These are phyloP conservation scores for Skeletonema costatum DNA, from an alignment of 108 stramenopile genomes.

Conservation along the genomic window DNA sequence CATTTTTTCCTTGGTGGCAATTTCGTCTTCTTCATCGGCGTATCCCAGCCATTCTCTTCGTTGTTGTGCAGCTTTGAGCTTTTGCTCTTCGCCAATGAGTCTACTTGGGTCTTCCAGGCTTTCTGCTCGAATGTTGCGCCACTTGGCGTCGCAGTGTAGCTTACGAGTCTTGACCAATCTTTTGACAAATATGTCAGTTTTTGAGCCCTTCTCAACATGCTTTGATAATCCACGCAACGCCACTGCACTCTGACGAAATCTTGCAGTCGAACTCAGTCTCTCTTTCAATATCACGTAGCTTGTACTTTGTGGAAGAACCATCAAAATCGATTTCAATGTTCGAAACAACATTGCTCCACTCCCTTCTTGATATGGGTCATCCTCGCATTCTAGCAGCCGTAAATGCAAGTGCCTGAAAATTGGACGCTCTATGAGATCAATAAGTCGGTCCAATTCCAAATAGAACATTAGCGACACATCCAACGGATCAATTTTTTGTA, in stretches of 20 bases:
- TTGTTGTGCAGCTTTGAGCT: slow-evolving; percentile 48
- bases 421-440: slow-evolving; percentile 86
- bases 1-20: slow-evolving; percentile 40
- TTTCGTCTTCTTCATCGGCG: slow-evolving; percentile 63
- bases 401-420: slow-evolving; percentile 87
- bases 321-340: slow-evolving; percentile 67
- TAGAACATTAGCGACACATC: slow-evolving; percentile 81
- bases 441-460: slow-evolving; percentile 78
- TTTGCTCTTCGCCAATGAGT: slow-evolving; percentile 28
- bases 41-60: slow-evolving; percentile 78
- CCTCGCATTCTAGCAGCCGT: slow-evolving; percentile 79
- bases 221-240: slow-evolving; percentile 27
- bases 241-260: slow-evolving; percentile 76
- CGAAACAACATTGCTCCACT: slow-evolving; percentile 88
- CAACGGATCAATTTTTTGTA: slow-evolving; percentile 73
- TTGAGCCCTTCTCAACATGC: slow-evolving; percentile 21
- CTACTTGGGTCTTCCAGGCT: slow-evolving; percentile 57
- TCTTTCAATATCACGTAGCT: slow-evolving; percentile 75
- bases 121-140: slow-evolving; percentile 80
- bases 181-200: slow-evolving; percentile 63
- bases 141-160: slow-evolving; percentile 75
- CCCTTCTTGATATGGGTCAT: slow-evolving; percentile 69
- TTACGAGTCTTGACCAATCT: slow-evolving; percentile 62
- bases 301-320: slow-evolving; percentile 86
- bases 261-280: slow-evolving; percentile 67